phyloP scores from a whole-genome alignment of 78 protist species.

The Capsaspora owczarzaki region DNA sequence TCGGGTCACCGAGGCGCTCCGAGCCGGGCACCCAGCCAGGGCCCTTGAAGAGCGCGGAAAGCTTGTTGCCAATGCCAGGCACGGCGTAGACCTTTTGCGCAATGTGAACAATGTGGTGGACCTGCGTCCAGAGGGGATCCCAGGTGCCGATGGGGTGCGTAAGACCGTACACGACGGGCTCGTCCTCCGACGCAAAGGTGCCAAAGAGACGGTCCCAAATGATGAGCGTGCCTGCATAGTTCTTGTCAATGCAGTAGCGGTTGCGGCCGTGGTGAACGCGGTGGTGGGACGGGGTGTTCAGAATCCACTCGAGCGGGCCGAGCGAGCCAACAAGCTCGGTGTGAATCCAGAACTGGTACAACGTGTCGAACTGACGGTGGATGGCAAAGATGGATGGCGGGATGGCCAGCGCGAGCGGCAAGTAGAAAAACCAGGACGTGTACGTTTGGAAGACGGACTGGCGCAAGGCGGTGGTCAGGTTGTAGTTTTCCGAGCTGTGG shows the following conservation, averaged over 20 bases:
- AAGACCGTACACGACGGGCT: neutral
- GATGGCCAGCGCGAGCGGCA: constrained; percentile 49
- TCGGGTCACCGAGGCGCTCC: neutral
- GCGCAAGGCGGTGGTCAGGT: constrained; percentile 25
- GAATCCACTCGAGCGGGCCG: constrained; percentile 35
- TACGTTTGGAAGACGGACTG: constrained; percentile 32
- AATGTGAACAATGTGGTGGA: neutral
- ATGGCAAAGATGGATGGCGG: constrained; percentile 35
- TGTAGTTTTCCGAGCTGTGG: constrained; percentile 50
- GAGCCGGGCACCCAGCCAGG: constrained; percentile 8
- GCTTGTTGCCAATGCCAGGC: neutral
- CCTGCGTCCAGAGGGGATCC: constrained; percentile 11
- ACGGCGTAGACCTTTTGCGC: neutral
- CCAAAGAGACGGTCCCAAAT: constrained; percentile 63
- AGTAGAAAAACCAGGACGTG: constrained; percentile 31
- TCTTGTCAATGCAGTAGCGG: constrained; percentile 56
- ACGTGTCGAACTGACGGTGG: constrained; percentile 44
- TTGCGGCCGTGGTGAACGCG: constrained; percentile 70
- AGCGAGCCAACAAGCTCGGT: constrained; percentile 24
- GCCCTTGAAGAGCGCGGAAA: neutral
- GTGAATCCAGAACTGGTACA: constrained; percentile 68
- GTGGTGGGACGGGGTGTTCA: constrained; percentile 68
- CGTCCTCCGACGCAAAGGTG: constrained; percentile 35
- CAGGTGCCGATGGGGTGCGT: neutral
- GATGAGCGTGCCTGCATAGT: constrained; percentile 61